These are phyloP conservation scores for Aspergillus vadensis DNA, from an alignment of 2,329 filamentous ascomycete species.

Conservation along the genomic window DNA sequence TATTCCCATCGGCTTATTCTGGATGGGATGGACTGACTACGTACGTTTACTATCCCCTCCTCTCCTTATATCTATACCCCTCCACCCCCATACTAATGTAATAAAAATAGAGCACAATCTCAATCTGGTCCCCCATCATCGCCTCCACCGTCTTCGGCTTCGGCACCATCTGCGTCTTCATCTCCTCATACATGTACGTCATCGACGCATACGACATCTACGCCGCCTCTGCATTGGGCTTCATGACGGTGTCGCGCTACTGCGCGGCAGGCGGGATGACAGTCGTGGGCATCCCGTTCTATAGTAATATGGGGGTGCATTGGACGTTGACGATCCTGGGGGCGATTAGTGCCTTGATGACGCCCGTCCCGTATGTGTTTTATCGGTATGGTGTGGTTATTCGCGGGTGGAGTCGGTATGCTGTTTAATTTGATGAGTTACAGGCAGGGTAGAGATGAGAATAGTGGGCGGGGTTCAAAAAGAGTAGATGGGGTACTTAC, in stretches of 20 bases:
- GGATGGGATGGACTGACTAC: conserved; percentile 59
- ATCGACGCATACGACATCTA: conserved; percentile 60
- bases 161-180: conserved; percentile 54
- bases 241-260: conserved; percentile 48
- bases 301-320: conserved; percentile 46
- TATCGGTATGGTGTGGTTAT: conserved; percentile 26
- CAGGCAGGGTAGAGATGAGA: too few relatives aligned
- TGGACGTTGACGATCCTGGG: conserved; percentile 48
- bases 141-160: conserved; percentile 57
- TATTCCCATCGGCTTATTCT: conserved; percentile 58
- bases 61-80: too few relatives aligned
- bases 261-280: conserved; percentile 44
- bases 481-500: too few relatives aligned
- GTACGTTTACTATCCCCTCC: conserved; percentile 13
- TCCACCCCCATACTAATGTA: conserved; percentile 9
- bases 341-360: conserved; percentile 41
- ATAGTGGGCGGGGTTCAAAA: too few relatives aligned
- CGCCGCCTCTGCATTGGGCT: conserved; percentile 52
- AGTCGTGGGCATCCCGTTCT: conserved; percentile 41
- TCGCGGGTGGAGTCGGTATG: conserved; percentile 22
- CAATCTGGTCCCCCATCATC: conserved; percentile 54
- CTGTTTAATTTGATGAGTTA: neutral
- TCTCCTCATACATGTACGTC: conserved; percentile 58
- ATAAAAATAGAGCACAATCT: conserved; percentile 43
- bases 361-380: conserved; percentile 47